Base-by-base conservation (phyloP, 202 grass and related monocot species). In the Schoenoplectus tabernaemontani region DNA sequence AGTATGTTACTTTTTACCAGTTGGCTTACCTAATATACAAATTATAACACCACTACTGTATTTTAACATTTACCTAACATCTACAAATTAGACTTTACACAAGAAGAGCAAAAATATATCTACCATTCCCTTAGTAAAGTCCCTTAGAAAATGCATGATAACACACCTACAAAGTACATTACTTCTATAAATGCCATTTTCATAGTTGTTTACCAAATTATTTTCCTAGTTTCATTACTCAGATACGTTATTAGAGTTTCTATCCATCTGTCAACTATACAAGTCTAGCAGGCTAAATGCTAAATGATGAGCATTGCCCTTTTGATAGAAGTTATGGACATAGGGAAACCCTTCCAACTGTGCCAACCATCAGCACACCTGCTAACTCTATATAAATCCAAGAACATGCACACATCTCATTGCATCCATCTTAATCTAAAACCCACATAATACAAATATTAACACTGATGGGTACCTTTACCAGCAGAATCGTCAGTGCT, bases 381-480 rank as follows among this genome's bases (percentile, higher is more conserved):
- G 0, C 59, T 9, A 47, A 80, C 37, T 80, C 77, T 80, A 80
- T 63, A 80, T 80, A 80, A 80, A 51, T 59, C 61, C 59, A 58
- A 26, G 7, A 38, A 32, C 42, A 41, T 37, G 38, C 77, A 65
- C 37, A 50, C 77, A 59, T 59, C 36, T 64, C 58, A 80, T 63
- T 64, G 39, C 77, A 80, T 11, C n/a, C n/a, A 78, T 78, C 76
- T 42, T 37, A n/a, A 6, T 61, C 30, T 26, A 61, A 43, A 59
- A 36, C 34, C 48, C 16, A 51, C 43, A 63, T 13, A 61, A 30
- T 10, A 47, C 37, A 76, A 70, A 51, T 39, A 30, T 22, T 70
- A 32, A 56, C 48, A 77, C 66, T 28, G 30, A 85, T 85, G 83
- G 83, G 54, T 71, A 51, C 75, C 48, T 63, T 64, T 64, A 72